phyloP scores from a whole-genome alignment of 352 stramenopile genomes.

The Phytophthora meadii region DNA sequence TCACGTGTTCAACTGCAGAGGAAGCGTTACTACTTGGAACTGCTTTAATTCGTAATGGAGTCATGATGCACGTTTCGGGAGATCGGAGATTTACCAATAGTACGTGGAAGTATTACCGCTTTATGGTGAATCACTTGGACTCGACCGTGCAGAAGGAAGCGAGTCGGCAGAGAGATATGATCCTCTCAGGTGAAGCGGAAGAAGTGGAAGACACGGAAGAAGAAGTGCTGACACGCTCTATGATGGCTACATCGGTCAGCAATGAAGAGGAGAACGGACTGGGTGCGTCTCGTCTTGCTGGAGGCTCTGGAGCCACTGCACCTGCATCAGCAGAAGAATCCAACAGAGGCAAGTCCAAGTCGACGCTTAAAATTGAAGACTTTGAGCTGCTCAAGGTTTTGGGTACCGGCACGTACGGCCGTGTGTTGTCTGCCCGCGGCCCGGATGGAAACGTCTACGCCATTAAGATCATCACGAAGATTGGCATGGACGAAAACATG shows the following conservation, averaged over 20 bases:
- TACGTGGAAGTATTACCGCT: constrained; percentile 90
- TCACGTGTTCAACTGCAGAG: constrained; percentile 86
- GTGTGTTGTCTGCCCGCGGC: constrained; percentile 79
- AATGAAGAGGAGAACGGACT: constrained; percentile 67
- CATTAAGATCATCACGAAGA: constrained; percentile 92
- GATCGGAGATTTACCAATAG: constrained; percentile 80
- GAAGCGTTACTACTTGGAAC: constrained; percentile 82
- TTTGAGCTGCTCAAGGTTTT: constrained; percentile 90
- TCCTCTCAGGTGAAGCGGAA: constrained; percentile 78
- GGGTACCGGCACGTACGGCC: constrained; percentile 84
- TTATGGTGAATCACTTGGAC: constrained; percentile 84
- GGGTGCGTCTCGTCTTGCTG: constrained; percentile 34
- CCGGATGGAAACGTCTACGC: constrained; percentile 77
- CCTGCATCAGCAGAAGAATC: constrained; percentile 23
- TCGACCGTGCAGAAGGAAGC: constrained; percentile 50
- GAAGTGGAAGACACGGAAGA: constrained; percentile 79
- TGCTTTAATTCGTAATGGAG: constrained; percentile 68
- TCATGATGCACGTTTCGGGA: constrained; percentile 79
- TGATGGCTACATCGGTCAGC: constrained; percentile 62
- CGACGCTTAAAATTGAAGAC: constrained; percentile 84
- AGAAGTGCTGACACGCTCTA: constrained; percentile 62
- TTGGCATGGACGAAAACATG: constrained; percentile 87
- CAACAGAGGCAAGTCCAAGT: constrained; percentile 76
- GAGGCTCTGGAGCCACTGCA: constrained; percentile 18
- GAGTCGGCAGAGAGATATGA: constrained; percentile 62